Evolutionary conservation across 176 grass and related monocot species (phyloP), one percentile per base, ranked within the genome.

Genomic region (Zea luxurians): DNA sequence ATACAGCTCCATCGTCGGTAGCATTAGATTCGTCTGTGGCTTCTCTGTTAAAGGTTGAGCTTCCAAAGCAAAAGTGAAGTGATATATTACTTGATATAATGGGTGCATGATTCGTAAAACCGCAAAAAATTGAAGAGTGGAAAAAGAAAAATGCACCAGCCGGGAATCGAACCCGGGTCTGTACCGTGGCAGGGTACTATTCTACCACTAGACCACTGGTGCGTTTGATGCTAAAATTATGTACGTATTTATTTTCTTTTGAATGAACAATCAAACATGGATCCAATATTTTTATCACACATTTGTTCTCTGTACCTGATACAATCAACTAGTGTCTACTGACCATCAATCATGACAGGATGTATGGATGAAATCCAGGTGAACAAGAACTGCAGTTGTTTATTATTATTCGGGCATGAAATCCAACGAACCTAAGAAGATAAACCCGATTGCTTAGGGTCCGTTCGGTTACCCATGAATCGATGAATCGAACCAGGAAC

Each of bases 141-240:
- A 27, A 45, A 27, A 6, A 6, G n/a, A n/a, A 5, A 62, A 2
- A 1, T 87, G 80, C 85, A 83, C 66, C 85, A 88, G 86, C 82
- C 58, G 82, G 76, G 82, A 89, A 84, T 89, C 86, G 71, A 88
- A 88, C 82, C 80, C 80, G 86, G 83, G 89, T 89, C 88, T 89
- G 78, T 89, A 94, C 89, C 91, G 80, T 90, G 88, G 88, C 88
- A 93, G 88, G 86, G 88, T 90, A 88, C 88, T 88, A 88, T 86
- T 90, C 85, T 88, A 92, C 88, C 92, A 93, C 88, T 90, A 89
- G 89, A 94, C 79, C 75, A 88, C 87, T 88, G 88, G 87, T 93
- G 87, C 88, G 0, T 40, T 42, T 17, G 7, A 1, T 34, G 11
- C 27, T 27, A 27, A 27, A 27, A 1, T 27, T 27, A 27, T 0